Base-by-base conservation (phyloP, 257 asterid species). In the Orobanche coerulescens region DNA sequence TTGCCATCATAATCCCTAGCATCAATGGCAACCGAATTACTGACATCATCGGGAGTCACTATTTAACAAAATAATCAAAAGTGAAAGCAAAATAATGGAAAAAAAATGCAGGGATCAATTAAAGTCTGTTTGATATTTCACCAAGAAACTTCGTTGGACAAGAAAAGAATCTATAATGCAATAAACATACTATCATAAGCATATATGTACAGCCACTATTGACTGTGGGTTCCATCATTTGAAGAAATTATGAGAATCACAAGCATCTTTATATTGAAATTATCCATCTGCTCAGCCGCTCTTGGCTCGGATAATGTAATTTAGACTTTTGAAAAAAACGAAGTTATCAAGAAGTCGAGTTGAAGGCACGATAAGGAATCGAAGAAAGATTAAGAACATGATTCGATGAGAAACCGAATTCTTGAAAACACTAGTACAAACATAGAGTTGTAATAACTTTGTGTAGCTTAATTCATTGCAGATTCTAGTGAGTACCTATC, bases 1-100 rank as follows among this genome's bases (percentile, higher is more conserved):
- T 86, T 92, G 66, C 98, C 98, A 36, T 92, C 98, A 74, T 78
- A 77, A 83, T 92, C 98, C 83, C 96, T 88, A 73, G 33, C 36
- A 62, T 26, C 37, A 48, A 69, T 6, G 64, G 30, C 65, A 56
- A 36, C 4, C 12, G 47, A 28, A 37, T 68, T 56, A 65, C 49
- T 61, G 47, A 55, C 33, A 34, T n/a, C n/a, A n/a, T n/a, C n/a
- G n/a, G n/a, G n/a, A 52, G 37, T 55, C 9, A n/a, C 31, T 36
- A 19, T 52, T 46, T 49, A 47, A 24, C 46, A 16, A 58, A 33
- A 39, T 43, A 70, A 22, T 13, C 25, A 10, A 53, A 46, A 31
- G 47, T 22, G 12, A 43, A 46, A 58, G 12, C 34, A 23, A 30
- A 33, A 7, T 33, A 55, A 13, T 18, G 22, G 54, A 58, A n/a